Evolutionary conservation across 2,329 filamentous ascomycete genomes (phyloP).

Genomic region (Claviceps digitariae): DNA sequence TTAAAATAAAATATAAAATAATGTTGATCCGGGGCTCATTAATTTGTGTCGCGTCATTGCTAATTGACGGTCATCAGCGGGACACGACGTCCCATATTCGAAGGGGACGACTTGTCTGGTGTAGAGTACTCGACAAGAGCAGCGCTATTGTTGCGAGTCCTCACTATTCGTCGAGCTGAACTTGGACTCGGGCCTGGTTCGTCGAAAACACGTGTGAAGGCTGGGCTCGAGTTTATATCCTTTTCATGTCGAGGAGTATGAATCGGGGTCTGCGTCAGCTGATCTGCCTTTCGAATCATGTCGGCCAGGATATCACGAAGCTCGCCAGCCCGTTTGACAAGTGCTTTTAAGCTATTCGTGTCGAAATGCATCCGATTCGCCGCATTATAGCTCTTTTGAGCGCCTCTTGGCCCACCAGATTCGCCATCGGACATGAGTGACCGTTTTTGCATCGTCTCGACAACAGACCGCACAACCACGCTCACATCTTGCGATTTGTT

Average conservation of each 20-base stretch:
- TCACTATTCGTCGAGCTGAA: constrained; percentile 30
- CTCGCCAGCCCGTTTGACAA: constrained; percentile 49
- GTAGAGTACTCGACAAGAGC: constrained; percentile 36
- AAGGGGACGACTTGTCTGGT: constrained; percentile 38
- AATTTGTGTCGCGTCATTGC: background rate
- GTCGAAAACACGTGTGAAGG: constrained; percentile 53
- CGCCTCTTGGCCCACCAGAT: constrained; percentile 24
- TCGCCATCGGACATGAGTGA: constrained; percentile 17
- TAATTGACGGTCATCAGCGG: constrained; percentile 53
- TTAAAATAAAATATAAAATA: background rate
- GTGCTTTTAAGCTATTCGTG: constrained; percentile 52
- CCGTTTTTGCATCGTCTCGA: constrained; percentile 49
- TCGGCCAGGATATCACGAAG: constrained; percentile 47
- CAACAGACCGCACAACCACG: constrained; percentile 45
- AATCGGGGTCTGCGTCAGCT: constrained; percentile 41
- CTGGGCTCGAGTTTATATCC: constrained; percentile 45
- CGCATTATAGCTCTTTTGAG: constrained; percentile 20
- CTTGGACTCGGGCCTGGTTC: constrained; percentile 43
- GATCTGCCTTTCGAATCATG: constrained; percentile 43
- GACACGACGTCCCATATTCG: constrained; percentile 37
- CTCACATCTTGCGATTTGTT: constrained; percentile 24
- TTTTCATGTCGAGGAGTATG: constrained; percentile 33
- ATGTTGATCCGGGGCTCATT: background rate
- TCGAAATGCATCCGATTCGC: constrained; percentile 49
- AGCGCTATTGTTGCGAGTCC: constrained; percentile 37